A percentile compares a stretch with the other conserved stretches of the same genome.
Evolutionary conservation across 2,329 filamentous ascomycete genomes (phyloP).

Genomic region (Neofusicoccum cordaticola): DNA sequence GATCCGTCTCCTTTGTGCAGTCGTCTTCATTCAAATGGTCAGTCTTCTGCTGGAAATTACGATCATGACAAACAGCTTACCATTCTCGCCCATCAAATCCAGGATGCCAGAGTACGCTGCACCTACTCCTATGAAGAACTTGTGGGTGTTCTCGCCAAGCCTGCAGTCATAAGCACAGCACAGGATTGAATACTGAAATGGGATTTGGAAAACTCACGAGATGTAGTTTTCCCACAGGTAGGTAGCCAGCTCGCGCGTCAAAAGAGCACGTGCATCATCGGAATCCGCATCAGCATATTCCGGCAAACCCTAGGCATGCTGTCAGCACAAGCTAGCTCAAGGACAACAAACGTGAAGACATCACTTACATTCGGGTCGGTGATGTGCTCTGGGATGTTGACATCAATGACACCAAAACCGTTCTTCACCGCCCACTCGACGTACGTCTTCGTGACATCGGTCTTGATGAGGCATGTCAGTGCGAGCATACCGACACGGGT

Average conservation of each 20-base stretch:
- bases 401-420: conserved; percentile 80
- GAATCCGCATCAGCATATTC: conserved; percentile 49
- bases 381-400: conserved; percentile 81
- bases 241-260: conserved; percentile 67
- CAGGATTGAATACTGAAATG: not conserved
- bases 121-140: conserved; percentile 87
- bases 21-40: conserved; percentile 37
- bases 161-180: conserved; percentile 21
- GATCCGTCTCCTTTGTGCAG: conserved; percentile 66
- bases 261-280: conserved; percentile 36
- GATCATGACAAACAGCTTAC: conserved; percentile 43
- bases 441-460: conserved; percentile 77
- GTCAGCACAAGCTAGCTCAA: conserved; percentile 12
- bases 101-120: conserved; percentile 82
- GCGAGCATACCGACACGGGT: conserved; percentile 19
- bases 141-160: conserved; percentile 63
- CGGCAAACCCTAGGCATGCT: conserved; percentile 27
- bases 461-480: conserved; percentile 49
- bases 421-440: conserved; percentile 78
- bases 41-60: not conserved
- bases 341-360: not conserved
- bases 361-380: conserved; percentile 58
- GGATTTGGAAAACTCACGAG: conserved; percentile 50
- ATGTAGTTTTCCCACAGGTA: conserved; percentile 99
- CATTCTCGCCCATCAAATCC: conserved; percentile 72